These are phyloP conservation scores for Xylaria arbuscula DNA, from an alignment of 2,329 filamentous ascomycete species.

Conservation along the genomic window DNA sequence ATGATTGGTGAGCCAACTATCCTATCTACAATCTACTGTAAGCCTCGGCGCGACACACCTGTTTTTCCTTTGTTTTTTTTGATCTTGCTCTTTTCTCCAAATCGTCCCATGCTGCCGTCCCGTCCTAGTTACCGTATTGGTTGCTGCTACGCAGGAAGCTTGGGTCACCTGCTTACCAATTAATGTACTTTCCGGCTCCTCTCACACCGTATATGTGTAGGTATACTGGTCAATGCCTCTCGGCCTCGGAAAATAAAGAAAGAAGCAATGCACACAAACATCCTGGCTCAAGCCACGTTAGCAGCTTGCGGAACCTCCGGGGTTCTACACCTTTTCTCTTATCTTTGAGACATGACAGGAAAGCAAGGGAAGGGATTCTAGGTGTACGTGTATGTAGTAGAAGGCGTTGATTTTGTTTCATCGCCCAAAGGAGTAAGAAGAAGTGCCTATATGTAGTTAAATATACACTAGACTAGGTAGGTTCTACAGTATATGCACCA, in stretches of 20 bases:
- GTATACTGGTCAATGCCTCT: background rate
- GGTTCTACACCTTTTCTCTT: background rate
- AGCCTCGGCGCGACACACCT: background rate
- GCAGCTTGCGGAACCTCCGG: slow-evolving; percentile 2
- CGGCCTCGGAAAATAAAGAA: background rate
- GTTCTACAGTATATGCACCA: background rate
- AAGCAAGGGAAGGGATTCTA: background rate
- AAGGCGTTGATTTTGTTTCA: slow-evolving; percentile 4
- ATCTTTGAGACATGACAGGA: slow-evolving; percentile 5
- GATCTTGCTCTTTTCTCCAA: background rate
- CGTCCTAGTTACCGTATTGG: background rate
- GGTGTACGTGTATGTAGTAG: background rate
- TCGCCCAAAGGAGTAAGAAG: background rate
- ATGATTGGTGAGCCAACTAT: slow-evolving; percentile 6
- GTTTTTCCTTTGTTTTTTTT: background rate
- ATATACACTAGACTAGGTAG: background rate
- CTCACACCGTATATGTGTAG: background rate
- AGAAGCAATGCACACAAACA: slow-evolving; percentile 16
- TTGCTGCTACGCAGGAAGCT: slow-evolving; percentile 19
- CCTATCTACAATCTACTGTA: background rate
- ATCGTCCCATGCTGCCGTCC: slow-evolving; percentile 1
- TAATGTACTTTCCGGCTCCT: slow-evolving; percentile 18
- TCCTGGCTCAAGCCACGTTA: background rate
- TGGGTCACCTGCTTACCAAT: slow-evolving; percentile 25
- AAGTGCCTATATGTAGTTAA: background rate